These are phyloP conservation scores for Phytopythium vexans DNA, from an alignment of 352 stramenopile species.

Conservation along the genomic window DNA sequence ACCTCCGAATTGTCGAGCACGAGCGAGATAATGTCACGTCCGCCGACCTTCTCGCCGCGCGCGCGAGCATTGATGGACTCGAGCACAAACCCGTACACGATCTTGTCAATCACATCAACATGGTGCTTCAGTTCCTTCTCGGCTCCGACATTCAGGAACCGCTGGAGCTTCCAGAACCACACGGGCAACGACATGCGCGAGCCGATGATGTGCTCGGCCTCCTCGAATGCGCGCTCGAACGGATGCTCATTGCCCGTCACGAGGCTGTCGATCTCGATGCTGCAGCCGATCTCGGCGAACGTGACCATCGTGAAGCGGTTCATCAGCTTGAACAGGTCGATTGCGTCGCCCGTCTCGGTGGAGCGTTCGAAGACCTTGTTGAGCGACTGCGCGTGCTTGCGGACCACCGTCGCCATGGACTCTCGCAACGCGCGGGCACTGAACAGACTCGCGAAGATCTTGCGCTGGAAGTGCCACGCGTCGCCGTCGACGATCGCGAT, in stretches of 20 bases:
- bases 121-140: constrained; percentile 21
- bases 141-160: constrained; percentile 26
- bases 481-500: constrained; percentile 64
- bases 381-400: constrained; percentile 28
- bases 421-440: constrained; percentile 43
- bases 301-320: constrained; percentile 29
- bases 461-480: constrained; percentile 61
- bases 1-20: constrained; percentile 19
- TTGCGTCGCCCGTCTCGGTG: not conserved
- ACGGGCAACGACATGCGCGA: constrained; percentile 16
- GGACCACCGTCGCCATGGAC: constrained; percentile 34
- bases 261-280: constrained; percentile 24
- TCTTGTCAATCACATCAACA: constrained; percentile 27
- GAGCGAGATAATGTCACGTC: constrained; percentile 26
- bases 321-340: constrained; percentile 20
- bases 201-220: constrained; percentile 16
- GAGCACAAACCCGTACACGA: constrained; percentile 11
- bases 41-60: constrained; percentile 1
- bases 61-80: not conserved
- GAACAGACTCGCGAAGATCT: constrained; percentile 85
- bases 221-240: constrained; percentile 27
- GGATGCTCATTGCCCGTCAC: constrained; percentile 19
- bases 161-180: constrained; percentile 35
- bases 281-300: constrained; percentile 33
- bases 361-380: constrained; percentile 16